Conservation (phyloP, 2,329 filamentous ascomycete genomes). For the Pseudocercospora cruenta region DNA sequence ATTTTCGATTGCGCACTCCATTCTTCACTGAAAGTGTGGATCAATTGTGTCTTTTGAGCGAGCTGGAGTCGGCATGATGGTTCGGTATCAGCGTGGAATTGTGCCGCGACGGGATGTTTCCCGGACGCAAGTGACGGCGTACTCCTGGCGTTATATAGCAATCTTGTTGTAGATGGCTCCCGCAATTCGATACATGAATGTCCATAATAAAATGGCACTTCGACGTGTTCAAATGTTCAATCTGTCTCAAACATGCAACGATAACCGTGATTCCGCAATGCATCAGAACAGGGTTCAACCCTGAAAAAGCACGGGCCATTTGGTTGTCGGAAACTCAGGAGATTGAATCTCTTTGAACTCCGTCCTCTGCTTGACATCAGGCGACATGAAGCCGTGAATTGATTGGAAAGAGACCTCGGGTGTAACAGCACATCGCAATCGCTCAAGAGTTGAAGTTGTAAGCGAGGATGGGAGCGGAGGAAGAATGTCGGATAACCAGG, state of each 20-base stretch:
- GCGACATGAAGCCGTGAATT: not conserved
- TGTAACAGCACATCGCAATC: constrained; percentile 3
- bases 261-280: not conserved
- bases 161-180: constrained; percentile 4
- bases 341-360: not conserved
- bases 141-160: constrained; percentile 2
- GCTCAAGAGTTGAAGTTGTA: not conserved
- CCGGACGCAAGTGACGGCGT: not conserved
- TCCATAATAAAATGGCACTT: not conserved
- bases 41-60: not conserved
- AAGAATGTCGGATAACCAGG: constrained; percentile 4
- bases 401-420: constrained; percentile 1
- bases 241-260: constrained; percentile 6
- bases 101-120: not conserved
- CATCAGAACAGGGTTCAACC: not conserved
- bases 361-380: not conserved
- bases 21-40: not conserved
- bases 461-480: not conserved
- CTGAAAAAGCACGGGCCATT: not conserved
- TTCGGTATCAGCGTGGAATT: constrained; percentile 2
- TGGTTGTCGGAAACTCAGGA: not conserved
- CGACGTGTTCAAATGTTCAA: not conserved
- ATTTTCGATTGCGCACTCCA: not conserved
- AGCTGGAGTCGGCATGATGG: constrained; percentile 4
- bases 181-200: not conserved